Conservation (phyloP, 169 alveolate species). For the Plasmodium relictum region DNA sequence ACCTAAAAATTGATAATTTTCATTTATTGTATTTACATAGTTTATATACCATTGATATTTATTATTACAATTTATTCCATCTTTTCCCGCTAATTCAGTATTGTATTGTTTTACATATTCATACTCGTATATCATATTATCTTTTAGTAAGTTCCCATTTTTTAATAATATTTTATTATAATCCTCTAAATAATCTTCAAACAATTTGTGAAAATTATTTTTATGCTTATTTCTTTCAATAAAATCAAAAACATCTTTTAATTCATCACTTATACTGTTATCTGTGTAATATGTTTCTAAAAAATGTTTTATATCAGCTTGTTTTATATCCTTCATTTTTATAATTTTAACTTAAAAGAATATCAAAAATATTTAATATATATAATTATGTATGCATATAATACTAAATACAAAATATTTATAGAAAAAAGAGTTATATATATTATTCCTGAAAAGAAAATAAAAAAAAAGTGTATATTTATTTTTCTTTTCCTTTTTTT, state of each 20-base stretch:
- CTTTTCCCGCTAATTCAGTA: constrained; percentile 24
- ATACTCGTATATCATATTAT: constrained; percentile 54
- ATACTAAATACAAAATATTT: too few species aligned
- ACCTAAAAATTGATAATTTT: constrained; percentile 71
- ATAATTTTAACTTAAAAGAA: neutral
- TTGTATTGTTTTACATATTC: constrained; percentile 59
- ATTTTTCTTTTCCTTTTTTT: too few species aligned
- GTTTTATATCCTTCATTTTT: constrained; percentile 75
- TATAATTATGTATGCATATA: neutral
- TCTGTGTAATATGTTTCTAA: constrained; percentile 71
- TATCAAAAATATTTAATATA: neutral
- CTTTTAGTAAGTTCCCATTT: constrained; percentile 50
- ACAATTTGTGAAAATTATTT: constrained; percentile 56
- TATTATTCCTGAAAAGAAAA: too few species aligned
- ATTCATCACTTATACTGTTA: constrained; percentile 62
- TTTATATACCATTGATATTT: constrained; percentile 61
- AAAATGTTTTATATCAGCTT: constrained; percentile 66
- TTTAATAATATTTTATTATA: constrained; percentile 52
- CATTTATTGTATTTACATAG: constrained; percentile 38
- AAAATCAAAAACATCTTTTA: constrained; percentile 65
- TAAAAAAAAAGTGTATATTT: too few species aligned
- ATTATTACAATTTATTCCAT: constrained; percentile 66
- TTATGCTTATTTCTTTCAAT: constrained; percentile 61
- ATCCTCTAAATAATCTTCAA: constrained; percentile 75
- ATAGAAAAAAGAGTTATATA: too few species aligned